Evolutionary conservation across 805 yeast genomes (phyloP).

Genomic region (Saccharomycopsis guyanensis): DNA sequence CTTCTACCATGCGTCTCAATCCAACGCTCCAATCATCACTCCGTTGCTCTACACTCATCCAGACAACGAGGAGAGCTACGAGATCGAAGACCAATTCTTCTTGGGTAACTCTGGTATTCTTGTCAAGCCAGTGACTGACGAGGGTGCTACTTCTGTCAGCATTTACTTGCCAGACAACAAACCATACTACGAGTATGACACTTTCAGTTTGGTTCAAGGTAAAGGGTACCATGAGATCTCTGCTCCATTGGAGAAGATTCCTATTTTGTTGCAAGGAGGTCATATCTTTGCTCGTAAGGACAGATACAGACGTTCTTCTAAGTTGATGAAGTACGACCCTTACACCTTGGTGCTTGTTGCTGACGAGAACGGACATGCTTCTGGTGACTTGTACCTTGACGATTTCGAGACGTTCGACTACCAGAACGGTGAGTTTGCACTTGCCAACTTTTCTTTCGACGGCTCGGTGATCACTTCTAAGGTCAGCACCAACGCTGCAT

Average conservation of each 20-base stretch:
- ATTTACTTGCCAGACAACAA: constrained; percentile 35
- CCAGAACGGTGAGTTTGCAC: constrained; percentile 35
- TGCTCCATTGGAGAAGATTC: constrained; percentile 54
- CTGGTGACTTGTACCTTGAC: constrained; percentile 64
- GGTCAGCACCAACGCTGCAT: constrained; percentile 24
- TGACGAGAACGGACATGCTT: constrained; percentile 40
- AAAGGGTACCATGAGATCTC: constrained; percentile 33
- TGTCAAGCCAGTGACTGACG: constrained; percentile 71
- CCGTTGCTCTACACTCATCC: constrained; percentile 59
- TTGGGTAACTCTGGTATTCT: constrained; percentile 64
- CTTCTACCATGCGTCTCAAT: constrained; percentile 53
- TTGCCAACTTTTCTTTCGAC: constrained; percentile 34
- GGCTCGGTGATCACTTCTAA: constrained; percentile 29
- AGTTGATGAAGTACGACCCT: constrained; percentile 71
- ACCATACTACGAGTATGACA: constrained; percentile 46
- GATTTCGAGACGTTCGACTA: constrained; percentile 74
- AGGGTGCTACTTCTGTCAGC: constrained; percentile 34
- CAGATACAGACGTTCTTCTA: constrained; percentile 73
- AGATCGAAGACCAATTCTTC: constrained; percentile 77
- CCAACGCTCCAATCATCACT: constrained; percentile 63
- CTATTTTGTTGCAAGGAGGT: constrained; percentile 75
- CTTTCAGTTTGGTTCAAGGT: constrained; percentile 29
- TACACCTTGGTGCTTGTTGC: constrained; percentile 65
- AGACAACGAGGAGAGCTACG: constrained; percentile 38
- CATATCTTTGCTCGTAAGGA: constrained; percentile 59